Conservation (phyloP, 2,329 filamentous ascomycete species). For the Aspergillus brunneoviolaceus region DNA sequence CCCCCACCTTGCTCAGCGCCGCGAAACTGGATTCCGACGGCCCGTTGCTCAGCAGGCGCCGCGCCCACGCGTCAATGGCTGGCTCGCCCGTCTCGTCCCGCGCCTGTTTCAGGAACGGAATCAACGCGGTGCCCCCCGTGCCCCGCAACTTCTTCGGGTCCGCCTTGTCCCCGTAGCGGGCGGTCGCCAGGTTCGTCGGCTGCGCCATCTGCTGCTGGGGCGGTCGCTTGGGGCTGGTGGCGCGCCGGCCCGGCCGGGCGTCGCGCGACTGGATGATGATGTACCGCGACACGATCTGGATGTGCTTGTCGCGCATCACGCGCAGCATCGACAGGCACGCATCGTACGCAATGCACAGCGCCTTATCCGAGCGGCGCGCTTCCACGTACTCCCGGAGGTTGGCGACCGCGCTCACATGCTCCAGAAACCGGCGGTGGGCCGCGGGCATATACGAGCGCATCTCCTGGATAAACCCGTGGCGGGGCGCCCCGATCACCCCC, state of each 20-base stretch:
- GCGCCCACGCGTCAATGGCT: slow-evolving; percentile 69
- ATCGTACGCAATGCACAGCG: slow-evolving; percentile 79
- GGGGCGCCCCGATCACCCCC: slow-evolving; percentile 52
- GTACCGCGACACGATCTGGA: slow-evolving; percentile 93
- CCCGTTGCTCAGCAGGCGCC: slow-evolving; percentile 57
- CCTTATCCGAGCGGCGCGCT: slow-evolving; percentile 57
- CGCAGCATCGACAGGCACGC: slow-evolving; percentile 80
- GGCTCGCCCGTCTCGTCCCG: slow-evolving; percentile 94
- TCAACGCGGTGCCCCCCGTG: slow-evolving; percentile 89
- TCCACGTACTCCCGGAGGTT: slow-evolving; percentile 87
- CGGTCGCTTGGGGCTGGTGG: slow-evolving; percentile 51
- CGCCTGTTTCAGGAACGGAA: slow-evolving; percentile 95
- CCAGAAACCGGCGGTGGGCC: slow-evolving; percentile 82
- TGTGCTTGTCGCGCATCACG: slow-evolving; percentile 85
- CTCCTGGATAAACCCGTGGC: slow-evolving; percentile 90
- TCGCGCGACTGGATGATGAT: slow-evolving; percentile 87
- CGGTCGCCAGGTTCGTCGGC: slow-evolving; percentile 55
- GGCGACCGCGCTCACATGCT: slow-evolving; percentile 73
- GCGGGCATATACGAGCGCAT: slow-evolving; percentile 99
- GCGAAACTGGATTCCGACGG: slow-evolving; percentile 40
- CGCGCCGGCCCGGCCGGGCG: slow-evolving; percentile 56
- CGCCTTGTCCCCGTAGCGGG: slow-evolving; percentile 41
- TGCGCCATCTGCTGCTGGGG: slow-evolving; percentile 15
- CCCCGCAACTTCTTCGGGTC: slow-evolving; percentile 68
- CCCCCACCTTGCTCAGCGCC: slow-evolving; percentile 53